Conservation (phyloP, 306 rosid species). For the Vachellia collinsii region DNA sequence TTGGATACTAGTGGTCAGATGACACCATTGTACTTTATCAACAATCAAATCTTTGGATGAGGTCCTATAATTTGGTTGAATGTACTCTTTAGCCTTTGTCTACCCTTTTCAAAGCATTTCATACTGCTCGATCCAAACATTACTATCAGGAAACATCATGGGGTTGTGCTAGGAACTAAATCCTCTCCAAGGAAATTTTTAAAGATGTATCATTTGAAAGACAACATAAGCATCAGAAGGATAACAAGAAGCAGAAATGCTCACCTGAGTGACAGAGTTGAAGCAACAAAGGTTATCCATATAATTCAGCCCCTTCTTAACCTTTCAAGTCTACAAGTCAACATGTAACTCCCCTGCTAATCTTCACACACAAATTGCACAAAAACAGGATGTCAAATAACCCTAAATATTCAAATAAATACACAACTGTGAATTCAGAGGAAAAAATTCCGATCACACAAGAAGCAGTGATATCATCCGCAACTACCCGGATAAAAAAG, state of each 20-base stretch:
- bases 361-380: constrained; percentile 31
- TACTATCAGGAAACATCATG: not conserved
- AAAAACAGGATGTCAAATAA: constrained; percentile 32
- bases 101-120: too few species aligned
- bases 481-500: constrained; percentile 26
- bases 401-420: constrained; percentile 11
- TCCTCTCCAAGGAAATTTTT: not conserved
- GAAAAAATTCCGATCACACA: constrained; percentile 43
- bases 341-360: constrained; percentile 57
- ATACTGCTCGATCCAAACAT: not conserved
- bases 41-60: too few species aligned
- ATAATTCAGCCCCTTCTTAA: constrained; percentile 53
- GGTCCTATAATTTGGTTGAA: too few species aligned
- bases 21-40: too few species aligned
- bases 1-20: not conserved
- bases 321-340: constrained; percentile 47
- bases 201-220: constrained; percentile 21
- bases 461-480: constrained; percentile 36
- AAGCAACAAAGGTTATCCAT: constrained; percentile 89
- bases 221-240: not conserved
- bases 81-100: too few species aligned
- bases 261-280: constrained; percentile 70
- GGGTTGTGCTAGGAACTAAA: not conserved
- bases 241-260: constrained; percentile 34
- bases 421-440: constrained; percentile 38